phyloP scores from a whole-genome alignment of 768 basidiomycete species.

The Suillus weaverae region DNA sequence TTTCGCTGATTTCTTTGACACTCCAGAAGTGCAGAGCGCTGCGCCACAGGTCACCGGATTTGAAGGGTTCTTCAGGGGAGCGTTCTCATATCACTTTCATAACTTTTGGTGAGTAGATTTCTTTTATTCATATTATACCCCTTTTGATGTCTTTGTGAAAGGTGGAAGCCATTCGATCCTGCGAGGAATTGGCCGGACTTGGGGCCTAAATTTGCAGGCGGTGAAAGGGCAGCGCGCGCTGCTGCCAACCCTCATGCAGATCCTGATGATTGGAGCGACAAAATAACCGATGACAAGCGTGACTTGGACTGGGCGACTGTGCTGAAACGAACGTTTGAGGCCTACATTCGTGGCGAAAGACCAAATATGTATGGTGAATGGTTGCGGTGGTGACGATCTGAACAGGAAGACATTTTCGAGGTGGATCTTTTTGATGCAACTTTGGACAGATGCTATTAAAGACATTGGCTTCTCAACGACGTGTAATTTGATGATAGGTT shows the following conservation, averaged over 20 bases:
- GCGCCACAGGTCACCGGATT: conserved; percentile 84
- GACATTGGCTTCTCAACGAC: not conserved
- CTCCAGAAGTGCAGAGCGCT: conserved; percentile 65
- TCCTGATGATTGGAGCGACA: conserved; percentile 28
- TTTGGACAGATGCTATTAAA: not conserved
- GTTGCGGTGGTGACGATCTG: conserved; percentile 28
- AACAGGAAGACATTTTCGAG: not conserved
- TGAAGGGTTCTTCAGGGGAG: conserved; percentile 89
- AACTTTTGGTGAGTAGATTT: conserved; percentile 71
- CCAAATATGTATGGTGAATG: conserved; percentile 95
- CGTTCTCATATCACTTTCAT: conserved; percentile 94
- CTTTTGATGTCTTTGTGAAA: conserved; percentile 28
- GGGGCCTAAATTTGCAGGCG: conserved; percentile 70
- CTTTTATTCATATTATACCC: not conserved
- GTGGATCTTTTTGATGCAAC: not conserved
- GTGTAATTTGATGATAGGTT: not conserved
- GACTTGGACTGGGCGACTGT: conserved; percentile 88
- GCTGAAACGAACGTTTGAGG: conserved; percentile 92
- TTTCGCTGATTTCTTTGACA: conserved; percentile 82
- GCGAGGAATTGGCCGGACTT: conserved; percentile 90
- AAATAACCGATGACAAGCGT: conserved; percentile 61
- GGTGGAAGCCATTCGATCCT: conserved; percentile 95
- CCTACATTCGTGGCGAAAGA: conserved; percentile 79
- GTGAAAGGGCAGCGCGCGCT: conserved; percentile 65
- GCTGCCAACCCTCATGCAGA: conserved; percentile 20